These are phyloP conservation scores for Globisporangium polare DNA, from an alignment of 352 stramenopile genomes.

Conservation along the genomic window DNA sequence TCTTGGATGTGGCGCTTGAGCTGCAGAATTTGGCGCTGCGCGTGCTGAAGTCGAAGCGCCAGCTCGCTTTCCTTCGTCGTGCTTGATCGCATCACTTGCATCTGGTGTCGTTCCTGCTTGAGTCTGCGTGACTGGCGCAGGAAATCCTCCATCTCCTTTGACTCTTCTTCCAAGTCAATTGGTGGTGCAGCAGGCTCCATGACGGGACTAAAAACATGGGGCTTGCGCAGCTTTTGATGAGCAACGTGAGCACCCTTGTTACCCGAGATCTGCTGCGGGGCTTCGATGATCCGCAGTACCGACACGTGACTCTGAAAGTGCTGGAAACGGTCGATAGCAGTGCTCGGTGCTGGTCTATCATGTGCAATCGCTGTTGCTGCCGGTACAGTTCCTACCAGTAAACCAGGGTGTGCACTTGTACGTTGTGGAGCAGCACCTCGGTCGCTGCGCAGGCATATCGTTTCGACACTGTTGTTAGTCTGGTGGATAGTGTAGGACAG, in stretches of 20 bases:
- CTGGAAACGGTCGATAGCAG: constrained; percentile 24
- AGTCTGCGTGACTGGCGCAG: constrained; percentile 37
- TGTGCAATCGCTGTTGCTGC: background rate
- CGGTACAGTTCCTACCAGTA: background rate
- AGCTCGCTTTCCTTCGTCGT: constrained; percentile 56
- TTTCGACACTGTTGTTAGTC: background rate
- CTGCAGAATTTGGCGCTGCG: constrained; percentile 63
- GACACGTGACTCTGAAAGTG: constrained; percentile 35
- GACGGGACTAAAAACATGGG: constrained; percentile 1
- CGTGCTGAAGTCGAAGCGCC: constrained; percentile 60
- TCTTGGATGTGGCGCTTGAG: constrained; percentile 63
- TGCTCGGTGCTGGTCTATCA: background rate
- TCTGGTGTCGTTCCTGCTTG: constrained; percentile 26
- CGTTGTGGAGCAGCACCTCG: background rate
- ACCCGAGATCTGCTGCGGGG: background rate
- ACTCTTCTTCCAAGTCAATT: constrained; percentile 38
- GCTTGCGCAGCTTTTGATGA: constrained; percentile 5
- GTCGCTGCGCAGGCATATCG: background rate
- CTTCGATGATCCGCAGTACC: constrained; percentile 25
- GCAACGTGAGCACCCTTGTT: background rate
- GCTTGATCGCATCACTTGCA: constrained; percentile 25
- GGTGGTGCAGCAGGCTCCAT: constrained; percentile 20
- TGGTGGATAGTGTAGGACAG: no score
- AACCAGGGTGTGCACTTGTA: background rate
- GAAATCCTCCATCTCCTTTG: constrained; percentile 56